phyloP scores from a whole-genome alignment of 257 asterid species.

The Handroanthus guayacan region DNA sequence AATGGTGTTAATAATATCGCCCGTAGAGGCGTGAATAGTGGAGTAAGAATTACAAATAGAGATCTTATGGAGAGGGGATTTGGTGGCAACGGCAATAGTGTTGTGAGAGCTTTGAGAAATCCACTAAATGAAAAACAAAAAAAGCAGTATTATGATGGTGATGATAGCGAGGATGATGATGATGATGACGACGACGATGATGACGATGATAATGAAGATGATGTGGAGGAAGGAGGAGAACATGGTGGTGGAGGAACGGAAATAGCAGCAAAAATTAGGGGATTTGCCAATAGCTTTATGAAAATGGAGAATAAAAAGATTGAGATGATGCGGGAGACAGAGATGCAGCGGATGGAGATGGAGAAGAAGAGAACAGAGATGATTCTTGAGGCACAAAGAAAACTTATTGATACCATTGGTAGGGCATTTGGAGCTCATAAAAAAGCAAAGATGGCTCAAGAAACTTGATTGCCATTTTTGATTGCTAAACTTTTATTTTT shows the following conservation, averaged over 20 bases:
- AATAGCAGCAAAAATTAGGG: conserved; percentile 74
- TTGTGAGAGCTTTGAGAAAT: conserved; percentile 43
- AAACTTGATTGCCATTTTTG: conserved; percentile 43
- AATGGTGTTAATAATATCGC: conserved; percentile 62
- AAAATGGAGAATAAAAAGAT: conserved; percentile 82
- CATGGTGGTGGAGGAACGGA: conserved; percentile 53
- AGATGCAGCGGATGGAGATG: conserved; percentile 76
- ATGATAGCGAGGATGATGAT: conserved; percentile 44
- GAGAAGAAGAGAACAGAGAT: conserved; percentile 88
- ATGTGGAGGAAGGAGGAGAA: conserved; percentile 43
- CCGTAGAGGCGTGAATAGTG: conserved; percentile 38
- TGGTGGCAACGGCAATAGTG: conserved; percentile 25
- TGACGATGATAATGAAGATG: conserved; percentile 42
- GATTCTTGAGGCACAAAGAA: conserved; percentile 80
- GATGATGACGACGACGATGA: conserved; percentile 35
- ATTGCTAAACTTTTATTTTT: conserved; percentile 5
- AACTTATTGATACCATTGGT: conserved; percentile 66
- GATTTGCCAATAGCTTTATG: conserved; percentile 80
- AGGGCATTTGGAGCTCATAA: conserved; percentile 68
- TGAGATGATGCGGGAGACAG: conserved; percentile 78
- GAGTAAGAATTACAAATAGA: conserved; percentile 32
- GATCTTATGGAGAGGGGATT: conserved; percentile 36
- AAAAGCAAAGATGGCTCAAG: conserved; percentile 58
- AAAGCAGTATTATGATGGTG: conserved; percentile 42
- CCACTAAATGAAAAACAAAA: conserved; percentile 49